phyloP scores from a whole-genome alignment of 2,329 filamentous ascomycete genomes.

The Botrytis cinerea region DNA sequence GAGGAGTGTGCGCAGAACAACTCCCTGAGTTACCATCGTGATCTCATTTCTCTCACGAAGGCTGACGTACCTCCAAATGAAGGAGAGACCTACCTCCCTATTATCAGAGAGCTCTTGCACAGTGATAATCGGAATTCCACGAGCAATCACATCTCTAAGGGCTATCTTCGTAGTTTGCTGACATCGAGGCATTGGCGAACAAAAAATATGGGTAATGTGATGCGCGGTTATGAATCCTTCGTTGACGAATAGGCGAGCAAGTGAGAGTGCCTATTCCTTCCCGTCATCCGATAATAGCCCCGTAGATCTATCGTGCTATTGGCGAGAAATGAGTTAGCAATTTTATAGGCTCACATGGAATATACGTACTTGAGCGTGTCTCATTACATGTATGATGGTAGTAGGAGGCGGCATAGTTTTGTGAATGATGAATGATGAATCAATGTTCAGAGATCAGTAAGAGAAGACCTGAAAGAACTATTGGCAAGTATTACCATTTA shows the following conservation, averaged over 20 bases:
- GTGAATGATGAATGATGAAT: neutral
- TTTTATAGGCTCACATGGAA: neutral
- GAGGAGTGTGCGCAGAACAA: neutral
- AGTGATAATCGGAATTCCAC: neutral
- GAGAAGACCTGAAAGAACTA: neutral
- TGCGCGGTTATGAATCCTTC: neutral
- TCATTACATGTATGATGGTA: neutral
- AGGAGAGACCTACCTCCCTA: neutral
- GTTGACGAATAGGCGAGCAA: neutral
- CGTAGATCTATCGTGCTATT: neutral
- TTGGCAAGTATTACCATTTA: neutral
- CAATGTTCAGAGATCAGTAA: neutral
- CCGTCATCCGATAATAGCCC: neutral
- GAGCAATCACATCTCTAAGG: neutral
- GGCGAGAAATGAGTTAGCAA: neutral
- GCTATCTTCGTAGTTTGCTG: neutral
- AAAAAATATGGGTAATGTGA: neutral
- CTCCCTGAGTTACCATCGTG: neutral
- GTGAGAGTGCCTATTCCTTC: neutral
- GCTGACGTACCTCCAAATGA: neutral
- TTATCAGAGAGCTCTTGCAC: neutral
- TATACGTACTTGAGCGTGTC: neutral
- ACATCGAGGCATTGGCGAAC: neutral
- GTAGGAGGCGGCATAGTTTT: neutral
- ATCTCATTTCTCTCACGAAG: conserved; percentile 9